phyloP scores from a whole-genome alignment of 2,329 filamentous ascomycete species.

The Calonectria pteridis region DNA sequence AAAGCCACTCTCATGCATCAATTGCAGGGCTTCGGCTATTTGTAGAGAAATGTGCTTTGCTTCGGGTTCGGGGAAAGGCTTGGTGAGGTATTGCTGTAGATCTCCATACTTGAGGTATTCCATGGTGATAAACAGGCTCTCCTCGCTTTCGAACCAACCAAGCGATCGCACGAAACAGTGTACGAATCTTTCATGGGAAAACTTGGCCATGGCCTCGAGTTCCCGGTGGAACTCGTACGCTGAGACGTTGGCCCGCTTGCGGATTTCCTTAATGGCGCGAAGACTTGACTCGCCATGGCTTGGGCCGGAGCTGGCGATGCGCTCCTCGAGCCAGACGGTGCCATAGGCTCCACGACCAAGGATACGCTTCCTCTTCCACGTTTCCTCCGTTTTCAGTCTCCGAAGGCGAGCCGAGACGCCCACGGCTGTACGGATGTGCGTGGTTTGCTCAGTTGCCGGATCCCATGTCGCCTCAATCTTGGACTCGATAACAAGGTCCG shows the following conservation, averaged over 20 bases:
- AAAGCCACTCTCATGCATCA: slow-evolving; percentile 25
- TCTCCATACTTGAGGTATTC: slow-evolving; percentile 23
- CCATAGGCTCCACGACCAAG: slow-evolving; percentile 3
- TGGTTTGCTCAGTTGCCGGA: background rate
- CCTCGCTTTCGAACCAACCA: slow-evolving; percentile 22
- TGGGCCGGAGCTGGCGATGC: background rate
- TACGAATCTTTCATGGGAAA: slow-evolving; percentile 8
- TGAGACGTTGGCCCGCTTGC: background rate
- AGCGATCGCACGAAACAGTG: slow-evolving; percentile 19
- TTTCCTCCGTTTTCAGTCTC: background rate
- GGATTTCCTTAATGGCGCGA: slow-evolving; percentile 15
- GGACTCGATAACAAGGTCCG: slow-evolving; percentile 10
- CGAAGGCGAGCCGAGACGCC: background rate
- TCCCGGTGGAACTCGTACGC: slow-evolving; percentile 1
- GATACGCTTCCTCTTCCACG: slow-evolving; percentile 1
- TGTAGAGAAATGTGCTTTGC: slow-evolving; percentile 7
- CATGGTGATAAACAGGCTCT: slow-evolving; percentile 23
- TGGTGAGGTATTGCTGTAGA: slow-evolving; percentile 19
- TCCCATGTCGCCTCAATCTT: slow-evolving; percentile 11
- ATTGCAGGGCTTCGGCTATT: slow-evolving; percentile 11
- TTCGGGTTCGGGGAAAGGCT: slow-evolving; percentile 10
- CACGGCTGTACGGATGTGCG: background rate
- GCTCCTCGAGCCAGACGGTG: background rate
- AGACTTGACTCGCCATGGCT: background rate
- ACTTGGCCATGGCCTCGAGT: slow-evolving; percentile 19